Evolutionary conservation across 2,329 filamentous ascomycete genomes (phyloP).

Genomic region (Epichloe sp.): DNA sequence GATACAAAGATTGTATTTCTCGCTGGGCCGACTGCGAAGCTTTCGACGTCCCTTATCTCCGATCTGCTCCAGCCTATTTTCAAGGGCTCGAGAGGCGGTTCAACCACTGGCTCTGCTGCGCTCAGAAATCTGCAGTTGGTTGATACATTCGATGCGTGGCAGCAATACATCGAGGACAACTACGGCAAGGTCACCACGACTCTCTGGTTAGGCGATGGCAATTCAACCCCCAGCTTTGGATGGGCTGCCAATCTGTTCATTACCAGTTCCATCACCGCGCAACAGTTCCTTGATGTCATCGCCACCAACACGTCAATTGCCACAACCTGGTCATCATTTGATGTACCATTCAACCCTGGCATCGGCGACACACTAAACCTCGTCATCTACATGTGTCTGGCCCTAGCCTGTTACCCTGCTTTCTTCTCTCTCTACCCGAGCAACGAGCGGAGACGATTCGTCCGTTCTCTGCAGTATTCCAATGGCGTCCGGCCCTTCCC

Average conservation of each 20-base stretch:
- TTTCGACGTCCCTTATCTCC: slow-evolving; percentile 19
- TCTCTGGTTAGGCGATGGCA: slow-evolving; percentile 57
- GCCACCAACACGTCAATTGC: slow-evolving; percentile 55
- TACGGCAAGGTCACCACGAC: slow-evolving; percentile 61
- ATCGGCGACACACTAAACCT: slow-evolving; percentile 66
- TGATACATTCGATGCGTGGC: slow-evolving; percentile 55
- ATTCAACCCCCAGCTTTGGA: slow-evolving; percentile 47
- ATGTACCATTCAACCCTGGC: slow-evolving; percentile 54
- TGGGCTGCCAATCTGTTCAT: slow-evolving; percentile 54
- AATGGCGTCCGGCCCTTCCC: slow-evolving; percentile 76
- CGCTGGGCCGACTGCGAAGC: slow-evolving; percentile 22
- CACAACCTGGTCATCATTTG: slow-evolving; percentile 63
- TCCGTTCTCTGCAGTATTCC: slow-evolving; percentile 78
- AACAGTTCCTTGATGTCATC: slow-evolving; percentile 54
- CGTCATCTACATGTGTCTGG: slow-evolving; percentile 69
- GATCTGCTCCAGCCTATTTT: slow-evolving; percentile 29
- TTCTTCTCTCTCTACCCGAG: slow-evolving; percentile 86
- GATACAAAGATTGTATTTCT: slow-evolving; percentile 14
- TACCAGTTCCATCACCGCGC: slow-evolving; percentile 44
- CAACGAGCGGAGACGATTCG: slow-evolving; percentile 64
- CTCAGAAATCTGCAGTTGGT: slow-evolving; percentile 36
- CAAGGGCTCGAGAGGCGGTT: slow-evolving; percentile 11
- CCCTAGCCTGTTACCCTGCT: slow-evolving; percentile 64
- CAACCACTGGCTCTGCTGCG: slow-evolving; percentile 9
- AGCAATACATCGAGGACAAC: slow-evolving; percentile 45